Evolutionary conservation across 768 basidiomycete genomes (phyloP).

Genomic region (Lactarius evosmus): DNA sequence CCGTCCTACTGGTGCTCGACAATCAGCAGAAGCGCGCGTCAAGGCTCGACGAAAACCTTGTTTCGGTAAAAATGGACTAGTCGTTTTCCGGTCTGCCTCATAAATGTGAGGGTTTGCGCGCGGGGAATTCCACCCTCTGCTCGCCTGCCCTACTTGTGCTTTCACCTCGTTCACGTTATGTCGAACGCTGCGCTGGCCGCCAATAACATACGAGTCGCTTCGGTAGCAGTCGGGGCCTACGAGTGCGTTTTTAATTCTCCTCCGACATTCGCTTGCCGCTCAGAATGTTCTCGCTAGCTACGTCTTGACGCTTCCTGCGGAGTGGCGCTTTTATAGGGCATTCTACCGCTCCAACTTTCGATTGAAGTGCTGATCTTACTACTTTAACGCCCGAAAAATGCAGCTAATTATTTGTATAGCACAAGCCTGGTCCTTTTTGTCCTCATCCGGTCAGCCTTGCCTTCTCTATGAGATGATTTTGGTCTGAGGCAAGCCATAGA

Average conservation of each 20-base stretch:
- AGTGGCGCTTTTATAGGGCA: too few species aligned
- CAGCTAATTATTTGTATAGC: background rate
- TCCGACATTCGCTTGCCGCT: background rate
- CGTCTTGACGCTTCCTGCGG: conserved; percentile 19
- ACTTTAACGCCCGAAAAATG: background rate
- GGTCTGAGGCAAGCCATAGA: conserved; percentile 30
- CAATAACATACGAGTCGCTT: conserved; percentile 12
- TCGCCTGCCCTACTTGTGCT: too few species aligned
- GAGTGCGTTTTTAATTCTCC: conserved; percentile 3
- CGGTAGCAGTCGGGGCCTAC: conserved; percentile 15
- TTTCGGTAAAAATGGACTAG: too few species aligned
- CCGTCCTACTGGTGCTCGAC: too few species aligned
- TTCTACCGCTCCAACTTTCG: background rate
- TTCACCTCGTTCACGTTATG: background rate
- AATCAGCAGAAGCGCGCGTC: too few species aligned
- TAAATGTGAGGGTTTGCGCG: too few species aligned
- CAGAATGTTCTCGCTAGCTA: conserved; percentile 4
- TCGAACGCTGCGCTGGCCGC: background rate
- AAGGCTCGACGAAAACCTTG: too few species aligned
- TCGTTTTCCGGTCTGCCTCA: too few species aligned
- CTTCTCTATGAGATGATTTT: background rate
- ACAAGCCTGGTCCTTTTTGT: conserved; percentile 9
- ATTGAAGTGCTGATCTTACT: background rate
- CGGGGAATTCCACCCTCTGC: too few species aligned
- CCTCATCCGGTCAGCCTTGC: conserved; percentile 5